These are phyloP conservation scores for Erysimum cheiranthoides DNA, from an alignment of 345 rosid species.

Conservation along the genomic window DNA sequence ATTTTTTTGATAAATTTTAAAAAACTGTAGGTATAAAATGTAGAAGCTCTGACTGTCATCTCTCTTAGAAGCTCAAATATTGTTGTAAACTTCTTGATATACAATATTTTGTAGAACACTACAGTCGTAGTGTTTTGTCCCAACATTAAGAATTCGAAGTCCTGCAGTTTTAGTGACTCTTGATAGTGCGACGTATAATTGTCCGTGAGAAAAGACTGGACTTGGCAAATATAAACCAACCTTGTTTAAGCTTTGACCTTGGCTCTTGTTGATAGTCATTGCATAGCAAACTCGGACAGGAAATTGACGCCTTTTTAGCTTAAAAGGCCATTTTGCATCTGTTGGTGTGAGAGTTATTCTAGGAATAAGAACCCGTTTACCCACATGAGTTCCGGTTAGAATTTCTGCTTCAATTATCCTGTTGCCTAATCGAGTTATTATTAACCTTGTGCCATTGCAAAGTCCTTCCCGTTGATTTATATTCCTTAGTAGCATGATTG, in stretches of 20 bases:
- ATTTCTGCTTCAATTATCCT: conserved; percentile 23
- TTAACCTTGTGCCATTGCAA: conserved; percentile 8
- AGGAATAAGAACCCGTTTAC: not conserved
- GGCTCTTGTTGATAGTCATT: conserved; percentile 15
- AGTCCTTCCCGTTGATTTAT: not conserved
- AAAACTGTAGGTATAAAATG: too few species aligned
- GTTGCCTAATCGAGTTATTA: not conserved
- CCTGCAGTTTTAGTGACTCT: not conserved
- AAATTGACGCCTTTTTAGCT: not conserved
- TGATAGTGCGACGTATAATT: not conserved
- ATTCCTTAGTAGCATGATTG: conserved; percentile 11
- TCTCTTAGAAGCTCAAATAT: not conserved
- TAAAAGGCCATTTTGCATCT: conserved; percentile 10
- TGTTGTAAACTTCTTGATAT: conserved; percentile 12
- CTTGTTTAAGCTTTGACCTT: not conserved
- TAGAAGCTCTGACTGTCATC: not conserved
- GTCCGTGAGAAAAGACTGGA: not conserved
- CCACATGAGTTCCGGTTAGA: not conserved
- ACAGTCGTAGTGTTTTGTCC: not conserved
- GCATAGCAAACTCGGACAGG: not conserved
- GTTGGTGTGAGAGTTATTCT: conserved; percentile 14
- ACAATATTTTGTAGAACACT: not conserved
- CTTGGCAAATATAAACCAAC: conserved; percentile 5
- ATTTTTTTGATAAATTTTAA: too few species aligned
- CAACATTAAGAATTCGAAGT: not conserved